phyloP scores from a whole-genome alignment of 306 rosid genomes.

The Ormosia emarginata region DNA sequence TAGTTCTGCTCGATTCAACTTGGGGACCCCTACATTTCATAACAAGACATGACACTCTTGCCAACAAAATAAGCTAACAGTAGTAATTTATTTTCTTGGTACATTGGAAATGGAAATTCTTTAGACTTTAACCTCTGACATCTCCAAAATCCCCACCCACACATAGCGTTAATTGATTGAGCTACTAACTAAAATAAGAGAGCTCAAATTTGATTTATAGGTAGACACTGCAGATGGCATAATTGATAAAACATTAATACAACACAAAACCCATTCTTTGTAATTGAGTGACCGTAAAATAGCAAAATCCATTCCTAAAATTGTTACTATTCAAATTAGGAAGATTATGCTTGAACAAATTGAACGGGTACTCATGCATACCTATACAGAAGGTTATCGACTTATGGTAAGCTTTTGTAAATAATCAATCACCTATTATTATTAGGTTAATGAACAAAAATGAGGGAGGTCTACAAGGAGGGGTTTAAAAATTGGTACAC shows the following conservation, averaged over 20 bases:
- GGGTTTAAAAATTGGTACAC: not conserved
- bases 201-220: not conserved
- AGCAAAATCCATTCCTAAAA: not conserved
- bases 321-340: not conserved
- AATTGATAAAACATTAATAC: not conserved
- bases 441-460: not conserved
- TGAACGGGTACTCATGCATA: not conserved
- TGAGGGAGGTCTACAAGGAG: not conserved
- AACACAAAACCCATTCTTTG: not conserved
- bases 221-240: not conserved
- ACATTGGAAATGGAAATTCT: not conserved
- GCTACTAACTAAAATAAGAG: not conserved
- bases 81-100: not conserved
- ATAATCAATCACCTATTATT: not conserved
- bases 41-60: not conserved
- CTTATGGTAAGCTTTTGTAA: not conserved
- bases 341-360: not conserved
- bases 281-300: not conserved
- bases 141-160: too few relatives aligned
- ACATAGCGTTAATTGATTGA: too few relatives aligned
- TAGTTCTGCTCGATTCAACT: slow-evolving; percentile 72
- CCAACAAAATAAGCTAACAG: slow-evolving; percentile 1
- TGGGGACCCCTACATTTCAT: slow-evolving; percentile 76
- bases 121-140: not conserved
- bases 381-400: not conserved